phyloP scores from a whole-genome alignment of 1,284 basidiomycete genomes.

The Pseudozyma pruni region DNA sequence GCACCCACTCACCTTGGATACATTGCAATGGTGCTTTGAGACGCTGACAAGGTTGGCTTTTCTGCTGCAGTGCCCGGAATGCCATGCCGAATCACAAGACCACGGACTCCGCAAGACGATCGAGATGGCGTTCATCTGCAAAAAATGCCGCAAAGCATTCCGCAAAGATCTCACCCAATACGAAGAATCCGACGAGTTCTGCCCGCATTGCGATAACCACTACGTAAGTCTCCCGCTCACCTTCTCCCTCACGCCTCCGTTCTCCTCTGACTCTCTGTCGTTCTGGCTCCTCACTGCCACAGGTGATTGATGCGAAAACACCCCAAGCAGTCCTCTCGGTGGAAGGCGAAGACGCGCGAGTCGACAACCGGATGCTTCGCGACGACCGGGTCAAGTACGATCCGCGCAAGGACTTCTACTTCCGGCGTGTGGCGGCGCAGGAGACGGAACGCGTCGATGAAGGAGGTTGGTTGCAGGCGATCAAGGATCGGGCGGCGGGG shows the following conservation, averaged over 20 bases:
- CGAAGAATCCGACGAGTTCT: conserved; percentile 97
- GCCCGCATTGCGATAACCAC: conserved; percentile 97
- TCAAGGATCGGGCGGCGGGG: conserved; percentile 51
- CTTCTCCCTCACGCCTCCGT: not conserved
- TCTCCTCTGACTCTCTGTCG: not conserved
- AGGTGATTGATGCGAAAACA: conserved; percentile 94
- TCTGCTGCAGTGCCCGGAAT: conserved; percentile 80
- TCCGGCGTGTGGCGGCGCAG: conserved; percentile 42
- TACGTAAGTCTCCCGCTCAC: conserved; percentile 75
- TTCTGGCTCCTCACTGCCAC: conserved; percentile 1
- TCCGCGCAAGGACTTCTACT: conserved; percentile 72
- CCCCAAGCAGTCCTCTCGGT: conserved; percentile 85
- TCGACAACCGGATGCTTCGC: conserved; percentile 82
- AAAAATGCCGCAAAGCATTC: conserved; percentile 97
- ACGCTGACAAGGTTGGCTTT: no score
- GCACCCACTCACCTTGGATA: no score
- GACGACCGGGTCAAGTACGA: conserved; percentile 76
- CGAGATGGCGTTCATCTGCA: conserved; percentile 95
- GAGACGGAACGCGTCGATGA: conserved; percentile 60
- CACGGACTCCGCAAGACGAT: conserved; percentile 80
- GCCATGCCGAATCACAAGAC: conserved; percentile 82
- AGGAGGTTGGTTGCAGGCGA: conserved; percentile 56
- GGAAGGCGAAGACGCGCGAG: conserved; percentile 87
- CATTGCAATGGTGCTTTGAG: no score
- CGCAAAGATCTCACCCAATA: conserved; percentile 89